Evolutionary conservation across 2,329 filamentous ascomycete genomes (phyloP), one percentile per base, ranked within the genome.

Genomic region (Harringtonia lauricola): DNA sequence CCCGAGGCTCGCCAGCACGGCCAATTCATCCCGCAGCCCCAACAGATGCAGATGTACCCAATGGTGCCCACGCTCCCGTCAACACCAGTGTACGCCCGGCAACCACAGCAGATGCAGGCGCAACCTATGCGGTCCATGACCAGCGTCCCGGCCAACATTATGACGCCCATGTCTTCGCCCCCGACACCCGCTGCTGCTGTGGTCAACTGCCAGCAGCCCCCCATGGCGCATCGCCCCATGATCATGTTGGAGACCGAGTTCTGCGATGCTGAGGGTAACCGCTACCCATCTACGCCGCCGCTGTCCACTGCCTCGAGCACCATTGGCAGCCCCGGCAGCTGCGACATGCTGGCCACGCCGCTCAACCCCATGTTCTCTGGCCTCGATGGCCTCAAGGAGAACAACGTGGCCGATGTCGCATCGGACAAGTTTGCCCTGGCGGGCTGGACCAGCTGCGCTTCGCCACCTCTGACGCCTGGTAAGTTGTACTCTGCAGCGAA

Each of bases 381-480:
- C 4, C 69, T 86, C 34, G 81, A 86, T 49, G 76, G 64, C 45
- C 74, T 79, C 53, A 88, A 89, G 71, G 73, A 86, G 51, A 74
- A 74, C 24, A 79, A 82, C 51, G 81, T 90, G 55, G 71, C 74
- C 38, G 82, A 86, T 48, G 72, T 80, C 19, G 74, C 81, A 54
- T 74, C 77, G 18, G 86, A 92, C 65, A 79, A 80, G 50, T 72
- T 90, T 44, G 77, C 84, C 42, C 72, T 70, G 51, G 71, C 83
- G 51, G 84, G 90, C 55, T 94, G 86, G 83, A 72, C 82, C 45
- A 79, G 74, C 59, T 82, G 79, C 47, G 75, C 76, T 46, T 94
- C 89, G 28, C 88, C 89, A 41, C 86, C 87, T 21, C 79, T 94
- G 76, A 94, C 87, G 56, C 88, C 89, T 76, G 79, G 87, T 94